Conservation (phyloP, 331 rosid species). For the Phaseolus coccineus region DNA sequence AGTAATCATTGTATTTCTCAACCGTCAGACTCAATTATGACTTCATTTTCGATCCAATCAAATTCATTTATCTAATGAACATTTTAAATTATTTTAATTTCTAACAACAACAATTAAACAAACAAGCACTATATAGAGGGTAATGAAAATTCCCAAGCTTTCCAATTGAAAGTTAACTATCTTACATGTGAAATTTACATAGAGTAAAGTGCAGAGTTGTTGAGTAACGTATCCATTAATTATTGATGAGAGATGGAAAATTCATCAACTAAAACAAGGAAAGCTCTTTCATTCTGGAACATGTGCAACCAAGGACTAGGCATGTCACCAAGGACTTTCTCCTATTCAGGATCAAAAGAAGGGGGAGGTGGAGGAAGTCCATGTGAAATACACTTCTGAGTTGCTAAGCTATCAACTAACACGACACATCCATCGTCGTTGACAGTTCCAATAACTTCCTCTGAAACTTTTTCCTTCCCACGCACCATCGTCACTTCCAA, state of each 20-base stretch:
- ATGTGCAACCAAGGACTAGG: slow-evolving; percentile 89
- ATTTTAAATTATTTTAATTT: too few species aligned
- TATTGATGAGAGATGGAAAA: slow-evolving; percentile 7
- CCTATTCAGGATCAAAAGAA: slow-evolving; percentile 87
- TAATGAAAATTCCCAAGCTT: slow-evolving; percentile 9
- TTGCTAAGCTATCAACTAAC: slow-evolving; percentile 73
- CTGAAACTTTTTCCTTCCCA: slow-evolving; percentile 67
- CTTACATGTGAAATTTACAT: slow-evolving; percentile 2
- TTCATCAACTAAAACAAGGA: slow-evolving; percentile 2
- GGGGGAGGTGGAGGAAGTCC: slow-evolving; percentile 79
- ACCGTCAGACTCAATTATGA: too few species aligned
- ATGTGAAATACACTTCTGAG: slow-evolving; percentile 52
- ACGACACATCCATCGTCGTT: slow-evolving; percentile 79
- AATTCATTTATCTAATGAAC: too few species aligned
- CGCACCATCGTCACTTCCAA: too few species aligned
- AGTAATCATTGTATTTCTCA: too few species aligned
- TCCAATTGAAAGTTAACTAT: background rate
- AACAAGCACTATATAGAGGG: background rate
- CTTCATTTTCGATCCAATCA: too few species aligned
- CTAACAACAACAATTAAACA: background rate
- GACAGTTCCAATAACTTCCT: slow-evolving; percentile 88
- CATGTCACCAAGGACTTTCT: slow-evolving; percentile 96
- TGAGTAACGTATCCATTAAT: slow-evolving; percentile 28
- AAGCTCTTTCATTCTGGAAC: slow-evolving; percentile 82
- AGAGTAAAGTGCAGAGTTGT: slow-evolving; percentile 14